A percentile compares a stretch with the other conserved stretches of the same genome.
phyloP scores from a whole-genome alignment of 2,329 filamentous ascomycete species.

The Stachybotrys elegans region DNA sequence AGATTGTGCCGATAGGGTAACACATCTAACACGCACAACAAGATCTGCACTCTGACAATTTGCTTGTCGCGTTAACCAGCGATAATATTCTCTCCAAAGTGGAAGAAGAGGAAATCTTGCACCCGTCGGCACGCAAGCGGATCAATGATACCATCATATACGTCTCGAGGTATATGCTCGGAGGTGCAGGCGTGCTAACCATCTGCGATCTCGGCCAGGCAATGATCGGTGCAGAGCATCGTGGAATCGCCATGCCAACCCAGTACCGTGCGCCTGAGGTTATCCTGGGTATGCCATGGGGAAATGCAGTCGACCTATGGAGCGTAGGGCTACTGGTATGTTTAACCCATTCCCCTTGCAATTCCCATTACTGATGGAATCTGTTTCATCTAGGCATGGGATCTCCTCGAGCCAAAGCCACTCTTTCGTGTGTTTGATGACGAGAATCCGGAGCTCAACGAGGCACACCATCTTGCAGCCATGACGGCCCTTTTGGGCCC shows the following conservation, averaged over 20 bases:
- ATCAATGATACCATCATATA: conserved; percentile 20
- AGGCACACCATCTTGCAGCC: conserved; percentile 21
- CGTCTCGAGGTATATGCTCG: conserved; percentile 24
- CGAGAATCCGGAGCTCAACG: conserved; percentile 15
- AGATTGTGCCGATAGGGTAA: neutral
- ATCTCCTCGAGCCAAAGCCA: conserved; percentile 14
- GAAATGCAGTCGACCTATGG: conserved; percentile 28
- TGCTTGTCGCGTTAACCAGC: conserved; percentile 27
- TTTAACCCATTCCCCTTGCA: neutral
- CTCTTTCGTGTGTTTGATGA: conserved; percentile 19
- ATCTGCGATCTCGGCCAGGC: conserved; percentile 32
- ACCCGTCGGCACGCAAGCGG: conserved; percentile 24
- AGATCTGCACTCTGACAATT: conserved; percentile 32
- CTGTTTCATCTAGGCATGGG: conserved; percentile 16
- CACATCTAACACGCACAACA: conserved; percentile 2
- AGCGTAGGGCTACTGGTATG: conserved; percentile 27
- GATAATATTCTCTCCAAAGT: conserved; percentile 21
- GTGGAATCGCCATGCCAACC: conserved; percentile 20
- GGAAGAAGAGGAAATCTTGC: conserved; percentile 23
- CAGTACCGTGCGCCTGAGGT: conserved; percentile 31
- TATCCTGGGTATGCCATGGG: conserved; percentile 29
- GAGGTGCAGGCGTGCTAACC: conserved; percentile 22
- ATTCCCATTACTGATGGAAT: conserved; percentile 1
- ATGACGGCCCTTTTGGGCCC: conserved; percentile 22
- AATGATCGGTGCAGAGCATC: conserved; percentile 19